Evolutionary conservation across 1,139 yeast species (phyloP).

Genomic region (Debaryomyces sp.): DNA sequence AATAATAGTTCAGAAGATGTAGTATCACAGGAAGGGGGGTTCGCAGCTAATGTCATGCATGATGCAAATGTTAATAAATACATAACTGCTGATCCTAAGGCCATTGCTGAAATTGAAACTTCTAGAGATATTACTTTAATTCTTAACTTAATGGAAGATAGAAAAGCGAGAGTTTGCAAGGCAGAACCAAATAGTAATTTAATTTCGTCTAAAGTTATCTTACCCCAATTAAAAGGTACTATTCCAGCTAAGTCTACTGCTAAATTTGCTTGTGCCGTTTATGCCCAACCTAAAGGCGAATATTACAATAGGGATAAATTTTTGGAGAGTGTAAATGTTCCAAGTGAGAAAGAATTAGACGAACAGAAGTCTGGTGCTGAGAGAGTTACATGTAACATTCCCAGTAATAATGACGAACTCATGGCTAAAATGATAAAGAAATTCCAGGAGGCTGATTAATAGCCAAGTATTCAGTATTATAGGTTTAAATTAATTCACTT

Average conservation of each 20-base stretch:
- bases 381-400: background rate
- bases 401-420: background rate
- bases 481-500: background rate
- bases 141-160: constrained; percentile 10
- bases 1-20: constrained; percentile 14
- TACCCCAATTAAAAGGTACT: constrained; percentile 13
- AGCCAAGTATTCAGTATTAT: too few species aligned
- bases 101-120: constrained; percentile 9
- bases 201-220: constrained; percentile 15
- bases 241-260: background rate
- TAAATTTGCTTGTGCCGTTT: constrained; percentile 3
- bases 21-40: constrained; percentile 22
- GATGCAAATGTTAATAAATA: constrained; percentile 12
- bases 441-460: background rate
- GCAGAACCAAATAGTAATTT: constrained; percentile 30
- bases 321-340: background rate
- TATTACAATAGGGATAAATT: background rate
- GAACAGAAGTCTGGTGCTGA: background rate
- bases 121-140: constrained; percentile 12
- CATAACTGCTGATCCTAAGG: constrained; percentile 6
- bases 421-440: background rate
- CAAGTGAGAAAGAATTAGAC: background rate
- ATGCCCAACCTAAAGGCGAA: background rate
- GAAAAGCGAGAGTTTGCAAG: constrained; percentile 14
- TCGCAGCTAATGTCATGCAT: background rate